phyloP scores from a whole-genome alignment of 164 flowering plant species.

The Nymphaea colorata region DNA sequence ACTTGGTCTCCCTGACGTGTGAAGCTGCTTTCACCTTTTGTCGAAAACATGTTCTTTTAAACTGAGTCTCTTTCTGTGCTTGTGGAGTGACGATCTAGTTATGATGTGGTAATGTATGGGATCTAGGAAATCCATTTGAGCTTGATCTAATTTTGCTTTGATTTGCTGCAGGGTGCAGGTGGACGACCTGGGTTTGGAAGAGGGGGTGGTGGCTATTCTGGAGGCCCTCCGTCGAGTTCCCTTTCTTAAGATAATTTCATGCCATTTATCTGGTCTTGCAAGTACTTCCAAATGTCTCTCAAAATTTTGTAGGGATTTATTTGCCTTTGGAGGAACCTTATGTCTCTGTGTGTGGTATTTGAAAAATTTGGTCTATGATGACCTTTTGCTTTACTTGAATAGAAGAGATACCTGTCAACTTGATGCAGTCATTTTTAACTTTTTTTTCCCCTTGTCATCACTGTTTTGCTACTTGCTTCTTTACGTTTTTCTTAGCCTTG shows the following conservation, averaged over 20 bases:
- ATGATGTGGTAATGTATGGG: neutral
- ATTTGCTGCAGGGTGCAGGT: constrained; percentile 1
- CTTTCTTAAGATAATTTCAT: neutral
- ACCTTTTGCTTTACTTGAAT: no score
- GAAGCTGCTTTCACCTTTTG: no score
- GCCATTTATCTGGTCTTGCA: neutral
- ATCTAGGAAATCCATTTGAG: neutral
- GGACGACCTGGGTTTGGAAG: constrained; percentile 5
- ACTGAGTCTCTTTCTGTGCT: no score
- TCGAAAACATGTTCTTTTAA: no score
- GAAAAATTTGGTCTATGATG: no score
- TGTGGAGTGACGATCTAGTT: neutral
- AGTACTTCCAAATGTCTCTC: neutral
- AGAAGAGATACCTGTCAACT: no score
- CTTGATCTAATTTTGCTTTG: neutral
- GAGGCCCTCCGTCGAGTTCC: neutral
- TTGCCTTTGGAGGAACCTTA: neutral
- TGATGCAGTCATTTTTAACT: no score
- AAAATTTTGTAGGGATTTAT: neutral
- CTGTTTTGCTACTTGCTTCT: no score
- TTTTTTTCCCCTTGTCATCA: no score
- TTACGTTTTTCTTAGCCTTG: no score
- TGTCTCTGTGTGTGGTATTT: no score
- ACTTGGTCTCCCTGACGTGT: neutral
- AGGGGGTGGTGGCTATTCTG: constrained; percentile 4